These are phyloP conservation scores for Amesomyces nigricolor DNA, from an alignment of 2,329 filamentous ascomycete genomes.

Conservation along the genomic window DNA sequence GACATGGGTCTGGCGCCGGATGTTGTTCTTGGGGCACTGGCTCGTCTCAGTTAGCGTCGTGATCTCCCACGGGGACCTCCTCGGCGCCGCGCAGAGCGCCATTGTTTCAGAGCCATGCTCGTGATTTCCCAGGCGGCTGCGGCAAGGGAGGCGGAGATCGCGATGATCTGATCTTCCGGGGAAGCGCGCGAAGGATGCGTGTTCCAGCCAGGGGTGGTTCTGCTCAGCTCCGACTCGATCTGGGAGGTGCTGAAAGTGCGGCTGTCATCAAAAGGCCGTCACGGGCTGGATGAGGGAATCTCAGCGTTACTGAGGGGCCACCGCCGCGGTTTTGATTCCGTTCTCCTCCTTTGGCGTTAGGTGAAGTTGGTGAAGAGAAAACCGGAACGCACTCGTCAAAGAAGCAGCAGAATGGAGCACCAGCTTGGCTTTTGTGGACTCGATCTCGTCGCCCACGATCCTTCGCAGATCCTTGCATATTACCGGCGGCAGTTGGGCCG, in stretches of 20 bases:
- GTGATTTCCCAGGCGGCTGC: conserved; percentile 9
- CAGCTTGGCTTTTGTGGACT: neutral
- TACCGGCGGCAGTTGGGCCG: no score
- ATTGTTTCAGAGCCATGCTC: conserved; percentile 23
- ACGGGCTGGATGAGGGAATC: neutral
- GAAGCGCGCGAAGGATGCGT: neutral
- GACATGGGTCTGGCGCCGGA: conserved; percentile 12
- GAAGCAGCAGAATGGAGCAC: no score
- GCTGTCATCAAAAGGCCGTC: neutral
- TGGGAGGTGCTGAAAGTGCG: neutral
- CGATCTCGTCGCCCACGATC: neutral
- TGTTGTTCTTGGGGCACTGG: neutral
- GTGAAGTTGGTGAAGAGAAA: no score
- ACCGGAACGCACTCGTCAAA: no score
- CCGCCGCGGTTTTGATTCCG: no score
- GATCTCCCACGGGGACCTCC: conserved; percentile 16
- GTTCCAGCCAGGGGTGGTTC: neutral
- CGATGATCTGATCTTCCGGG: conserved; percentile 20
- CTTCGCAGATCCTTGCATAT: neutral
- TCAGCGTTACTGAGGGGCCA: no score
- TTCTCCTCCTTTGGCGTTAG: no score
- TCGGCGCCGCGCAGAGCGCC: conserved; percentile 23
- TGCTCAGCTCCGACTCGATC: neutral
- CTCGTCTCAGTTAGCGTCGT: conserved; percentile 16
- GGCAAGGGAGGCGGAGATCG: conserved; percentile 9